phyloP scores from a whole-genome alignment of 495 filamentous ascomycete genomes.

The Penicillium diatomitis region DNA sequence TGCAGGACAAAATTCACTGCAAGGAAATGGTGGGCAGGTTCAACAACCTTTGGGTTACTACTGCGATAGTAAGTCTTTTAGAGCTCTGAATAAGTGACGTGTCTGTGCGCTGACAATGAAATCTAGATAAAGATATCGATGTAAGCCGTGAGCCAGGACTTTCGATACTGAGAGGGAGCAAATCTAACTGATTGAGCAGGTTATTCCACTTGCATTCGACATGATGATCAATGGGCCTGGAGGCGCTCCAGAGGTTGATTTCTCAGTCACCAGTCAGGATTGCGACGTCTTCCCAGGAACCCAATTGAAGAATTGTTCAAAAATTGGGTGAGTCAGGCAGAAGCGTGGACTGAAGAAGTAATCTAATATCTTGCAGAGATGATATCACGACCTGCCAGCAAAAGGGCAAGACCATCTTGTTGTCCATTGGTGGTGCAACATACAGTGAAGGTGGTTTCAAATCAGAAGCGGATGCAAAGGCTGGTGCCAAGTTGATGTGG shows the following conservation, averaged over 20 bases:
- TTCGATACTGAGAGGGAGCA: too few species aligned
- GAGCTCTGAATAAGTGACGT: background rate
- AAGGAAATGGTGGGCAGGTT: constrained; percentile 29
- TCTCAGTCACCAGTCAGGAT: constrained; percentile 47
- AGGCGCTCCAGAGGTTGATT: constrained; percentile 48
- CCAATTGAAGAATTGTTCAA: constrained; percentile 48
- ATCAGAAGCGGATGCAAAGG: constrained; percentile 38
- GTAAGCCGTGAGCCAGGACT: constrained; percentile 6
- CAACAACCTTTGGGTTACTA: constrained; percentile 50
- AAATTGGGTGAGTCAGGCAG: constrained; percentile 43
- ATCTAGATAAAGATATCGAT: constrained; percentile 30
- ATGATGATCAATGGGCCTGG: constrained; percentile 41
- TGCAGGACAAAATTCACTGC: constrained; percentile 51
- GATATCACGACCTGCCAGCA: constrained; percentile 60
- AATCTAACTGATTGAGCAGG: constrained; percentile 21
- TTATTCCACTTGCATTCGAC: constrained; percentile 56
- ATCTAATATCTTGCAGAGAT: constrained; percentile 18
- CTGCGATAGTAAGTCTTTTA: constrained; percentile 42
- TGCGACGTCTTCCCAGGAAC: constrained; percentile 51
- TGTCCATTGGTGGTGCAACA: constrained; percentile 58
- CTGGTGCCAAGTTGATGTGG: constrained; percentile 56
- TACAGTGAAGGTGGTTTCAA: constrained; percentile 55
- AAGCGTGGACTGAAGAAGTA: background rate
- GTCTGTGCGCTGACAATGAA: background rate
- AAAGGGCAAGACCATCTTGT: constrained; percentile 54